Evolutionary conservation across 2,329 filamentous ascomycete genomes (phyloP), one percentile per base, ranked within the genome.

Genomic region (Fusarium sp.): DNA sequence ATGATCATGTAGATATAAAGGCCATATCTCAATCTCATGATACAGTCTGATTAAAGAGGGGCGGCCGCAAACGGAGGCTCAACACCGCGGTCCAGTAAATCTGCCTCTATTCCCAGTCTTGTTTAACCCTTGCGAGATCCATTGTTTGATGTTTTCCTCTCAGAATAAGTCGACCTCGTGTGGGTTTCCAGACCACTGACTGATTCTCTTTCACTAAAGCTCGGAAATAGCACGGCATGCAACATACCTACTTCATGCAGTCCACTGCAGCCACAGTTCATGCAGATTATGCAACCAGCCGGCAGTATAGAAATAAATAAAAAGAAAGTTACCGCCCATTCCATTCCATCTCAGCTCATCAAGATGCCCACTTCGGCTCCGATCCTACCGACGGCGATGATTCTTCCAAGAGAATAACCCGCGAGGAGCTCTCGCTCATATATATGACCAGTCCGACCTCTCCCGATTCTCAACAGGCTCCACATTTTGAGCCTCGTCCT

Each of bases 171-270:
- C 61, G 60, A 60, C 46, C 37, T 57, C 28, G 48, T 31, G 50
- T 69, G 57, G 56, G 57, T 54, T 60, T 31, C 42, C 24, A 50
- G 41, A 46, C 39, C 58, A 63, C 55, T 38, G 15, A 9, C 20
- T 41, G 26, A 62, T 23, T 62, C 26, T 42, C 70, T 57, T 23
- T 62, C 26, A 46, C 70, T 57, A 71, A 71, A 66, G 26, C 56
- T 74, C 72, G 72, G 71, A 41, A 50, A 53, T 73, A 59, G 53
- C 53, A 62, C 65, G 71, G 71, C 63, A 73, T 65, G 47, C 41
- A 54, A n/a, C 59, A 38, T 21, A 10, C n/a, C n/a, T n/a, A n/a
- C n/a, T n/a, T n/a, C n/a, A 55, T 53, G 37, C 42, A 56, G 46
- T 44, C 37, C 38, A 38, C 29, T 49, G 56, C 60, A 65, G 63